Evolutionary conservation across 305 asterid genomes (phyloP).

Genomic region (Plantago coronopus): DNA sequence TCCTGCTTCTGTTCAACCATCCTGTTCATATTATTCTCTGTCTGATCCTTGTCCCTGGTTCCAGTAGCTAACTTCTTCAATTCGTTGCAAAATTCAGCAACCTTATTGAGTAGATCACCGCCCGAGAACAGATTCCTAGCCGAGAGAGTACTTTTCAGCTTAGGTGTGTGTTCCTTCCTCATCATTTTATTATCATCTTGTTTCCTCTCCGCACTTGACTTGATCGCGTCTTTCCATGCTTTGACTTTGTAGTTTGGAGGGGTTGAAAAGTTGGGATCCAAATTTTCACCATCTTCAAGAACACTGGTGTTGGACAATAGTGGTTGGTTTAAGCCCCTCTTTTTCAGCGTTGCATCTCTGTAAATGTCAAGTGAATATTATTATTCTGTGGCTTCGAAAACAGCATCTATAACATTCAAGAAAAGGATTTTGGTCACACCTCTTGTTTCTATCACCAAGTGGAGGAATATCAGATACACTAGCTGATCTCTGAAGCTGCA

Average conservation of each 20-base stretch:
- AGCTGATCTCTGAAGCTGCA: constrained; percentile 58
- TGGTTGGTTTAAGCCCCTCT: constrained; percentile 54
- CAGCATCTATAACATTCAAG: too few species aligned
- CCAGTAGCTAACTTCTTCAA: constrained; percentile 69
- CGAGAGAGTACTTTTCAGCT: constrained; percentile 78
- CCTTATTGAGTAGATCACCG: constrained; percentile 67
- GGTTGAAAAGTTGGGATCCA: constrained; percentile 59
- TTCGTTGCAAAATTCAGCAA: constrained; percentile 84
- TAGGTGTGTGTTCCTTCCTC: constrained; percentile 41
- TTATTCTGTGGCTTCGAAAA: too few species aligned
- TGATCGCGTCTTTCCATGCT: constrained; percentile 46
- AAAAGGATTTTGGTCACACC: constrained; percentile 30
- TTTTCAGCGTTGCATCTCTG: constrained; percentile 76
- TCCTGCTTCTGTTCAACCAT: constrained; percentile 19
- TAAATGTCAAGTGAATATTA: constrained; percentile 9
- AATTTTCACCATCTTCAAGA: constrained; percentile 67
- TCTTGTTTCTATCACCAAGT: constrained; percentile 52
- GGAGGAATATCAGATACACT: constrained; percentile 59
- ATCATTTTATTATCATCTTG: constrained; percentile 26
- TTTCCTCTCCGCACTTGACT: constrained; percentile 62
- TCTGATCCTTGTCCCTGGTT: constrained; percentile 48
- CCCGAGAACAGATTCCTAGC: constrained; percentile 85
- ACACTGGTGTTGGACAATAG: constrained; percentile 31
- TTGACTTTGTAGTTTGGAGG: constrained; percentile 44
- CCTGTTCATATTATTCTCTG: constrained; percentile 17